phyloP scores from a whole-genome alignment of 768 basidiomycete species.

The Myochromella boudieri region DNA sequence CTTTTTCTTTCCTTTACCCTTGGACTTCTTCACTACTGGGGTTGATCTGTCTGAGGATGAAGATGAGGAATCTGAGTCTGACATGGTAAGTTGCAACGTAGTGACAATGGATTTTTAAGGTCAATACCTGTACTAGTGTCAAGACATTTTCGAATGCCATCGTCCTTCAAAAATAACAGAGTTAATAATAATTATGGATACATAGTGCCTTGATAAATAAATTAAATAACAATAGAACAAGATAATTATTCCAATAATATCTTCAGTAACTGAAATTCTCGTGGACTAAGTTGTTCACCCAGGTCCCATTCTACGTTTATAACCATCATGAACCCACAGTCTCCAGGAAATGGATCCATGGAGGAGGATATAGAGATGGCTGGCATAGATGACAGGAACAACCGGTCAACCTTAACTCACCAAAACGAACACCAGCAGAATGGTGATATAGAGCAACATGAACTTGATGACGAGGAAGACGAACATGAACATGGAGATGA shows the following conservation, averaged over 20 bases:
- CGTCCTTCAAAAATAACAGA: background rate
- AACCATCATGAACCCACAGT: conserved; percentile 24
- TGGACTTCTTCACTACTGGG: conserved; percentile 1
- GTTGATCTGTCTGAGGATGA: conserved; percentile 13
- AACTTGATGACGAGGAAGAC: conserved; percentile 35
- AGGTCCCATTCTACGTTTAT: too few relatives aligned
- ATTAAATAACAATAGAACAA: too few relatives aligned
- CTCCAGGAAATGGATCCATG: conserved; percentile 26
- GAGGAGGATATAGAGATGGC: conserved; percentile 37
- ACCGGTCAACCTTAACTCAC: background rate
- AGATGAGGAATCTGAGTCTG: conserved; percentile 14
- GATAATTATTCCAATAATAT: too few relatives aligned
- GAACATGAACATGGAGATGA: conserved; percentile 33
- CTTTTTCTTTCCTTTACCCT: conserved; percentile 15
- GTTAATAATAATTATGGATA: too few relatives aligned
- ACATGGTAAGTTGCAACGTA: background rate
- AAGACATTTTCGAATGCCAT: background rate
- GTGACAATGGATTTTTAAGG: background rate
- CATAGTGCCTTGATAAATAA: too few relatives aligned
- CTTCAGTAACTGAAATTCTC: too few relatives aligned
- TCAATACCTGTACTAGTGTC: background rate
- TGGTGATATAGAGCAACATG: conserved; percentile 11
- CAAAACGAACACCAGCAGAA: conserved; percentile 3
- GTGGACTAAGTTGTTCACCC: too few relatives aligned
- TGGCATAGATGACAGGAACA: conserved; percentile 23